Evolutionary conservation across 192 early-diverging fungal genomes (phyloP).

Genomic region (Paraglomus occultum): DNA sequence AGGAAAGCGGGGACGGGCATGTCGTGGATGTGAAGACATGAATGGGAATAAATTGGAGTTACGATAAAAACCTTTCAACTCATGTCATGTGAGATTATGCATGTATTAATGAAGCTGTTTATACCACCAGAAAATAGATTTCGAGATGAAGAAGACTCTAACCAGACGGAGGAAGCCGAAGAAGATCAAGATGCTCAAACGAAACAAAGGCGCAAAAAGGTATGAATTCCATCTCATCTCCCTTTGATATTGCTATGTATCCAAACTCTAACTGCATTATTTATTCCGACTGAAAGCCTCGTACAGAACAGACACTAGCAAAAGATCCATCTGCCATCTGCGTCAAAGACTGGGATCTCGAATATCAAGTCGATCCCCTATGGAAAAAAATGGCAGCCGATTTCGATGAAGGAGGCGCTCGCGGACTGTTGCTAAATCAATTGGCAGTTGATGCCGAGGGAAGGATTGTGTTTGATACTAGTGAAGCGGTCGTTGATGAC

Average conservation of each 20-base stretch:
- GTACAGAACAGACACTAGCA: slow-evolving; percentile 68
- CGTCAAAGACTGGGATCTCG: slow-evolving; percentile 85
- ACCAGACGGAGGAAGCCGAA: slow-evolving; percentile 54
- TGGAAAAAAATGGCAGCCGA: slow-evolving; percentile 98
- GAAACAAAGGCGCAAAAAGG: slow-evolving; percentile 36
- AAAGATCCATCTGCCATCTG: slow-evolving; percentile 79
- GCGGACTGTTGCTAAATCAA: slow-evolving; percentile 88
- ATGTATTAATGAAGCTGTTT: neutral
- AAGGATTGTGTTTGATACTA: slow-evolving; percentile 94
- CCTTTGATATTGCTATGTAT: too few species aligned
- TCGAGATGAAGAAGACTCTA: slow-evolving; percentile 40
- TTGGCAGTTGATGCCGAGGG: slow-evolving; percentile 74
- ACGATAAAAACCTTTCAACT: neutral
- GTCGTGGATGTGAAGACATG: neutral
- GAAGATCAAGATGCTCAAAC: slow-evolving; percentile 28
- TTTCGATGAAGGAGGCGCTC: slow-evolving; percentile 96
- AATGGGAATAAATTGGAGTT: neutral
- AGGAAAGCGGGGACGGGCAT: neutral
- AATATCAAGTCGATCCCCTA: slow-evolving; percentile 91
- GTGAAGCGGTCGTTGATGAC: slow-evolving; percentile 66
- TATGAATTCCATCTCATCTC: slow-evolving; percentile 1
- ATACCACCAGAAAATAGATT: neutral
- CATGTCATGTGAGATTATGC: neutral
- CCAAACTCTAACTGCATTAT: too few species aligned
- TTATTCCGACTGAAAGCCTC: slow-evolving; percentile 14